These are phyloP conservation scores for Cladosporium sp. DNA, from an alignment of 2,329 filamentous ascomycete species.

Conservation along the genomic window DNA sequence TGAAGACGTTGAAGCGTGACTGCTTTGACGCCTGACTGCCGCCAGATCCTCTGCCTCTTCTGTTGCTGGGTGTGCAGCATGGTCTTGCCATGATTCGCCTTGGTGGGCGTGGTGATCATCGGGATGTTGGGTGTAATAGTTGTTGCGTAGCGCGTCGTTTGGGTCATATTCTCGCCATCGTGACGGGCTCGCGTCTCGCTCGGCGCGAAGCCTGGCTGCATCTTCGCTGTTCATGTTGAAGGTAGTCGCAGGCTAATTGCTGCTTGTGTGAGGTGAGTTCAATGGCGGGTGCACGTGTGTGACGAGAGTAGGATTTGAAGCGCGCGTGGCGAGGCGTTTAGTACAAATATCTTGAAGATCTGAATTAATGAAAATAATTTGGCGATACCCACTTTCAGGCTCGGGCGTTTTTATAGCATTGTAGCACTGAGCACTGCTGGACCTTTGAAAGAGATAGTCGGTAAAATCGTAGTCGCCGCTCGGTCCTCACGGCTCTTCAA, in stretches of 20 bases:
- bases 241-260: not conserved
- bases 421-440: not conserved
- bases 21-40: not conserved
- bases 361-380: not conserved
- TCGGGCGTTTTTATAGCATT: not conserved
- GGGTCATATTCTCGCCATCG: constrained; percentile 22
- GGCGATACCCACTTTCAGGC: not conserved
- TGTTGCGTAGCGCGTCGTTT: constrained; percentile 10
- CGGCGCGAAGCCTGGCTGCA: constrained; percentile 16
- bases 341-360: not conserved
- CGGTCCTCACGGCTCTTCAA: constrained; percentile 3
- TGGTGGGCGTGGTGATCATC: not conserved
- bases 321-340: not conserved
- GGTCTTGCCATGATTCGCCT: constrained; percentile 10
- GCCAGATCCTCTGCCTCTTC: constrained; percentile 20
- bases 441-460: not conserved
- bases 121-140: constrained; percentile 14
- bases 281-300: not conserved
- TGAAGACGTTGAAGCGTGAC: constrained; percentile 6
- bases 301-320: not conserved
- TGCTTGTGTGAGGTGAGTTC: not conserved
- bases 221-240: constrained; percentile 21
- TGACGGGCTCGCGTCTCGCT: constrained; percentile 19
- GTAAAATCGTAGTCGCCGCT: not conserved
- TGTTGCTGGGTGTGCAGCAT: not conserved